Evolutionary conservation across 805 yeast genomes (phyloP), one percentile per base, ranked within the genome.

Genomic region (Grigorovia jiainica): DNA sequence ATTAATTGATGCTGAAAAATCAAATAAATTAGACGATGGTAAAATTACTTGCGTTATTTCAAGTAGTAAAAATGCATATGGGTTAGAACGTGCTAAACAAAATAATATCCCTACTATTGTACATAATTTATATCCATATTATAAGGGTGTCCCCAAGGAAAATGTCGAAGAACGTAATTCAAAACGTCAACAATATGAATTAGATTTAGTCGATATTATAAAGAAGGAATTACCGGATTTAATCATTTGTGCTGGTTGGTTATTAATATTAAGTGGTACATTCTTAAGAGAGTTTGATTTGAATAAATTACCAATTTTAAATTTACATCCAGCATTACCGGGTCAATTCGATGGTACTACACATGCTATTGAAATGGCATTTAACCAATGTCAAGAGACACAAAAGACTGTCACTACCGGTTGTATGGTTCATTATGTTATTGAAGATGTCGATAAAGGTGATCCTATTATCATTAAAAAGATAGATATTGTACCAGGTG

Each of bases 241-340:
- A 48, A 79, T 92, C 33, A 97, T 92, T 5, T 92, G 98, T 65
- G 98, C 98, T 4, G 98, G 98, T 2, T 92, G 98, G 98, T 81
- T 92, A 89, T 73, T 92, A 40, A 92, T 92, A 44, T 70, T 92
- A 45, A 83, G 96, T 1, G 79, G 86, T 3, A 70, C 76, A 17
- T 87, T 87, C 50, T 68, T 92, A 46, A 64, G 67, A 32, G 87
- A 89, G 3, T 27, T 27, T 27, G 62, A 89, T 27, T 75, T 69
- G 39, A 60, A 71, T 2, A 24, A 29, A n/a, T 72, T 87, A 23
- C 85, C 89, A 30, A 89, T 92, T 48, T 87, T 92, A 54, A 92
- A 92, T 57, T 68, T 92, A 46, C 98, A 92, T 60, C 98, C 98
- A 5, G 97, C 98, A 0, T 75, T 92, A 45, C 98, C 98, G 1